Evolutionary conservation across 2,329 filamentous ascomycete species (phyloP).

Genomic region (Trichoderma semiorbis): DNA sequence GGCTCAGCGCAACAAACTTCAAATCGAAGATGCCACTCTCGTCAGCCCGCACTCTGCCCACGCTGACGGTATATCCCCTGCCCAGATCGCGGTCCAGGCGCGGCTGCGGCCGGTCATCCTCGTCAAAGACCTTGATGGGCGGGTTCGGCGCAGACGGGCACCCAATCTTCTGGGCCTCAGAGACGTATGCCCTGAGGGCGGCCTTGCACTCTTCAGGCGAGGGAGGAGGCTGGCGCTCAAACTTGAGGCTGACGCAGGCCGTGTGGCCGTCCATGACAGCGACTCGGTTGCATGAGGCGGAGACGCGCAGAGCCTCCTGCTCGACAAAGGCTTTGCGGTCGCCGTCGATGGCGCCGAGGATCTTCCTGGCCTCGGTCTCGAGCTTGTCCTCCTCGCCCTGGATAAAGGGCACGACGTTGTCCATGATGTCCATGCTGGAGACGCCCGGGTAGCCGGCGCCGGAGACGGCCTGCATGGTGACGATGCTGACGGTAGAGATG

Average conservation of each 20-base stretch:
- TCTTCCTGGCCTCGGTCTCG: constrained; percentile 14
- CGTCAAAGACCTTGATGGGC: constrained; percentile 9
- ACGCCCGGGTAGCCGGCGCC: constrained; percentile 8
- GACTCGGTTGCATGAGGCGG: constrained; percentile 7
- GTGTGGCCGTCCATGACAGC: constrained; percentile 8
- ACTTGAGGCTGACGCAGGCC: constrained; percentile 2
- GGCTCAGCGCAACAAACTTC: constrained; percentile 90
- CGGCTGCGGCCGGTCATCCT: constrained; percentile 8
- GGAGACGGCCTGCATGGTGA: constrained; percentile 2
- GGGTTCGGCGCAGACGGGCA: constrained; percentile 8
- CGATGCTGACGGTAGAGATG: background rate
- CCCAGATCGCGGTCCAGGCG: constrained; percentile 72
- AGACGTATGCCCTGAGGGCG: background rate
- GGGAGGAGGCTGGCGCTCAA: constrained; percentile 2
- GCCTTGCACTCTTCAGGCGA: constrained; percentile 1
- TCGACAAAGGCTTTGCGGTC: background rate
- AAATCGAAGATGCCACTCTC: constrained; percentile 88
- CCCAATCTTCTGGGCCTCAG: constrained; percentile 9
- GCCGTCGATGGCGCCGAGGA: constrained; percentile 9
- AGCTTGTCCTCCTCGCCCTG: constrained; percentile 15
- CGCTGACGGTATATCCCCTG: constrained; percentile 84
- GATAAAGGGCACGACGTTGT: constrained; percentile 13
- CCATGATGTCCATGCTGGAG: constrained; percentile 9
- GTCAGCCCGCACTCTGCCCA: constrained; percentile 82
- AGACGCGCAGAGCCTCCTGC: background rate